Evolutionary conservation across 2,329 filamentous ascomycete genomes (phyloP).

Genomic region (Venturia oleaginea): DNA sequence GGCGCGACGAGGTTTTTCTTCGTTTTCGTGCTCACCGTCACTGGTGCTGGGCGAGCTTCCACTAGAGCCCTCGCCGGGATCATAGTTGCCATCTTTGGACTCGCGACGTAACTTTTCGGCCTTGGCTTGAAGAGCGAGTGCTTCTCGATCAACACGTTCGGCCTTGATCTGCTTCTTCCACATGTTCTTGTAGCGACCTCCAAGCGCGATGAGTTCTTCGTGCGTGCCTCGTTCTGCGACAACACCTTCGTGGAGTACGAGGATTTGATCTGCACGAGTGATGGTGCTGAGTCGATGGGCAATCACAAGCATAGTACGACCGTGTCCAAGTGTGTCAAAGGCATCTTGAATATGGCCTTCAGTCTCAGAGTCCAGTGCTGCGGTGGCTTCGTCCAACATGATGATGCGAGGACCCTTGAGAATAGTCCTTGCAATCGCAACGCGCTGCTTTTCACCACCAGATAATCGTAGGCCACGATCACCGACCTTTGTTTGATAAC

Average conservation of each 20-base stretch:
- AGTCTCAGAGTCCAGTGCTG: slow-evolving; percentile 82
- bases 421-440: slow-evolving; percentile 87
- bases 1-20: neutral
- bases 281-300: slow-evolving; percentile 59
- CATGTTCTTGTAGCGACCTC: slow-evolving; percentile 40
- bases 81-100: slow-evolving; percentile 29
- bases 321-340: slow-evolving; percentile 69
- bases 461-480: slow-evolving; percentile 80
- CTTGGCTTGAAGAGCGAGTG: slow-evolving; percentile 40
- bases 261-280: slow-evolving; percentile 46
- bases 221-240: slow-evolving; percentile 45
- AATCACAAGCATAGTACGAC: slow-evolving; percentile 90
- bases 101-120: slow-evolving; percentile 40
- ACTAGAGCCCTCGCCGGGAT: slow-evolving; percentile 8
- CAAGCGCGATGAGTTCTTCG: slow-evolving; percentile 38
- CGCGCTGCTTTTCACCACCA: slow-evolving; percentile 86
- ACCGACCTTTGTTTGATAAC: slow-evolving; percentile 82
- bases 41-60: slow-evolving; percentile 9
- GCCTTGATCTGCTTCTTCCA: slow-evolving; percentile 45
- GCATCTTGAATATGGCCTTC: slow-evolving; percentile 90
- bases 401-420: slow-evolving; percentile 88
- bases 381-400: slow-evolving; percentile 87
- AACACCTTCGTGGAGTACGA: slow-evolving; percentile 44
- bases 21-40: slow-evolving; percentile 4
- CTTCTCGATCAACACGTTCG: slow-evolving; percentile 41